Evolutionary conservation across 495 filamentous ascomycete genomes (phyloP).

Genomic region (Collariella sp.): DNA sequence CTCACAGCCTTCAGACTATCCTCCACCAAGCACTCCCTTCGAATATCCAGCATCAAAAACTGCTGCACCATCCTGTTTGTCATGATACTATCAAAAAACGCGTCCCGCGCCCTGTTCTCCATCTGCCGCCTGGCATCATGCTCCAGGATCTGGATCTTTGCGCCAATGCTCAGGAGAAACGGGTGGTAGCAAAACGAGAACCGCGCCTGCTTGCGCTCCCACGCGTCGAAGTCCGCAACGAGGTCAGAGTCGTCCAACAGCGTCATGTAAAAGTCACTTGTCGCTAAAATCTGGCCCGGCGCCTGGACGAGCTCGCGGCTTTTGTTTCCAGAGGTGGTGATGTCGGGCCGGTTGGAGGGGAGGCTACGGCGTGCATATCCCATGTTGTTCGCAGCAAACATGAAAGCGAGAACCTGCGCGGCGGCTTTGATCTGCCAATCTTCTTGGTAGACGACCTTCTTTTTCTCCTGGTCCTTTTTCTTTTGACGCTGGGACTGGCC

Average conservation of each 20-base stretch:
- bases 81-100: conserved; percentile 84
- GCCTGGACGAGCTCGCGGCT: conserved; percentile 25
- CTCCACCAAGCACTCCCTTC: conserved; percentile 83
- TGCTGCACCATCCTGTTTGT: conserved; percentile 65
- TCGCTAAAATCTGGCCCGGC: conserved; percentile 45
- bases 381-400: conserved; percentile 77
- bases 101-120: conserved; percentile 81
- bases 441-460: conserved; percentile 60
- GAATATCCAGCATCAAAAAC: conserved; percentile 69
- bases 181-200: conserved; percentile 94
- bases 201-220: conserved; percentile 66
- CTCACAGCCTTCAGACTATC: conserved; percentile 83
- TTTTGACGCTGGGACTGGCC: conserved; percentile 37
- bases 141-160: conserved; percentile 88
- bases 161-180: conserved; percentile 86
- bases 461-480: conserved; percentile 44
- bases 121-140: conserved; percentile 87
- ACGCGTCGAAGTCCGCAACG: conserved; percentile 78
- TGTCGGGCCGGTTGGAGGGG: background rate
- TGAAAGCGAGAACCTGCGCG: conserved; percentile 68
- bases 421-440: conserved; percentile 90
- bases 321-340: background rate
- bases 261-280: conserved; percentile 81
- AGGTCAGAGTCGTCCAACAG: conserved; percentile 79
- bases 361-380: conserved; percentile 25